Conservation (phyloP, 371 early-diverging fungal genomes). For the Zychaea mexicana region DNA sequence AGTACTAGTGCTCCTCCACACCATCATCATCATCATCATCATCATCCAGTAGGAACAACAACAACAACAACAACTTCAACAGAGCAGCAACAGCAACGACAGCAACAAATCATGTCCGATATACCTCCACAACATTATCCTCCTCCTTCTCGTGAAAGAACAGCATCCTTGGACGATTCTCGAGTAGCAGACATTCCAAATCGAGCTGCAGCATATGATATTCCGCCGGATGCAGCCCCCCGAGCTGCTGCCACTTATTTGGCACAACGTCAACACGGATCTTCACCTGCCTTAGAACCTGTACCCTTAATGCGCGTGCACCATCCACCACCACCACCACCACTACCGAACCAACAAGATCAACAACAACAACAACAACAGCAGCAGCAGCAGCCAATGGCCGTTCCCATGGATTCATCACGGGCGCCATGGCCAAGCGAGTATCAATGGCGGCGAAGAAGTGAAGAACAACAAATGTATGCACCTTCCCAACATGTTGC, state of each 20-base stretch:
- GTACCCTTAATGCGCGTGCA: not conserved
- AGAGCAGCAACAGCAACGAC: not conserved
- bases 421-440: not conserved
- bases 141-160: not conserved
- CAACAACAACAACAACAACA: not conserved
- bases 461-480: slow-evolving; percentile 1
- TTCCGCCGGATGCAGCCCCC: not conserved
- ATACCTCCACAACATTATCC: slow-evolving; percentile 2
- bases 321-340: not conserved
- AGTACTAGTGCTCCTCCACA: too few species aligned
- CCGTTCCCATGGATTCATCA: not conserved
- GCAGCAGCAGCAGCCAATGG: not conserved
- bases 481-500: not conserved
- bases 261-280: slow-evolving; percentile 1
- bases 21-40: not conserved
- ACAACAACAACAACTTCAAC: not conserved
- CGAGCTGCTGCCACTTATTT: not conserved
- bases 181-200: not conserved
- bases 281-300: not conserved
- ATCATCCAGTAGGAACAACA: not conserved
- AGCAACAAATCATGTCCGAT: not conserved
- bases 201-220: not conserved
- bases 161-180: not conserved
- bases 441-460: slow-evolving; percentile 8
- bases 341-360: not conserved